Base-by-base conservation (phyloP, 139 green algal genomes). In the Haematococcus lacustris region DNA sequence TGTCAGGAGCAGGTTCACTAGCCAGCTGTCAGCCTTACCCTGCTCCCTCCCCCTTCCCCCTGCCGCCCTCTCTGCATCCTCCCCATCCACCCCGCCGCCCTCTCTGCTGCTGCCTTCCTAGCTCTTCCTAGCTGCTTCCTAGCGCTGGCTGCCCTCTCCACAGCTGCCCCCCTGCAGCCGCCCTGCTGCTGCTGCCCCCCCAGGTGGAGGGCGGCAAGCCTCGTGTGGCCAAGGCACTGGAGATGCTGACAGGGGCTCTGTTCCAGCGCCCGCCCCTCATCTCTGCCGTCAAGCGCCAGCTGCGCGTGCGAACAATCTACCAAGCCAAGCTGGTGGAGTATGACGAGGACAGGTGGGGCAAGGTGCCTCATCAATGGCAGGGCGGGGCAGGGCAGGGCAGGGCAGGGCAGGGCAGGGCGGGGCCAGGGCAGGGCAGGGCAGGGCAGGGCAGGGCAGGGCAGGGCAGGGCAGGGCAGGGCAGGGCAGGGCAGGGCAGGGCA, bases 221-320 rank as follows among this genome's bases (percentile, higher is more conserved):
- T 3, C 70, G 69, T 37, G 69, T 74, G 51, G 69, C 69, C 34
- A 74, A 74, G 30, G 94, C 86, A 0, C 75, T 97, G 17, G 86
- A 94, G 78, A 89, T 78, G 23, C 85, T 94, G 35, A 93, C 87
- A 51, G 86, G 85, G 63, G 85, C 85, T 2, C 82, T 99, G 1
- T 98, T 99, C 83, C 94, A 99, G 82, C 87, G 95, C 5, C 95
- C 95, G 9, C 95, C 95, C 13, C 87, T 99, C 57, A 99, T 99
- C 74, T 98, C 92, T 5, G 94, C 95, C 33, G 95, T 99, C 33
- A 99, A 99, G 88, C 89, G 95, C 4, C 95, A 99, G 88, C 90
- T 99, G 57, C 91, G 95, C 75, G 90, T 99, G 60, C 87, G 95
- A 43, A 98, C 91, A 62, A 97, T 99, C 80, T 98, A 99, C 88